These are phyloP conservation scores for Schizonepeta tenuifolia DNA, from an alignment of 257 asterid species.

Conservation along the genomic window DNA sequence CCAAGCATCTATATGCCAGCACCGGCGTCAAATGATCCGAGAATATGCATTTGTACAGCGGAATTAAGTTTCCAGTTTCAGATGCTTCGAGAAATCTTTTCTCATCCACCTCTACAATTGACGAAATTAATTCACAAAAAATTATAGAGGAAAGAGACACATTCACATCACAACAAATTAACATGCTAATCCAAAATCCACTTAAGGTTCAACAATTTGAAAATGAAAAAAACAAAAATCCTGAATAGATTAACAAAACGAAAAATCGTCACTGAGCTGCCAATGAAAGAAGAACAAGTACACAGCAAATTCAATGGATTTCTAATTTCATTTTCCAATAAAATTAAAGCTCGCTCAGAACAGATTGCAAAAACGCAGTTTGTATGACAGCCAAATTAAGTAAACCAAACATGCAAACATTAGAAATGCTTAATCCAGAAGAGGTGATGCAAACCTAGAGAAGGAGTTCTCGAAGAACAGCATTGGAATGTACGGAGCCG, in stretches of 20 bases:
- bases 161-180: constrained; percentile 23
- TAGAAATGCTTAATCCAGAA: not conserved
- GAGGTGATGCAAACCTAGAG: constrained; percentile 44
- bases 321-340: not conserved
- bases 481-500: constrained; percentile 45
- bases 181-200: not conserved
- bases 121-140: not conserved
- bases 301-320: constrained; percentile 2
- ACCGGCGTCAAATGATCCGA: constrained; percentile 94
- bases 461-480: constrained; percentile 40
- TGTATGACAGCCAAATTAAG: not conserved
- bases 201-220: constrained; percentile 12
- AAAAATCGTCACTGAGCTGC: not conserved
- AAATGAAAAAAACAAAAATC: not conserved
- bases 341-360: constrained; percentile 20
- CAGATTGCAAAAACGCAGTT: not conserved
- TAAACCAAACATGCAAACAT: constrained; percentile 6
- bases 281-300: not conserved
- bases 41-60: constrained; percentile 71
- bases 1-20: constrained; percentile 92
- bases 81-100: constrained; percentile 69
- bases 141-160: not conserved
- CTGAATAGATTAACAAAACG: not conserved
- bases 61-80: constrained; percentile 66
- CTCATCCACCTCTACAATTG: constrained; percentile 56